Evolutionary conservation across 2,329 filamentous ascomycete genomes (phyloP), one percentile per base, ranked within the genome.

Genomic region (Nemania diffusa): DNA sequence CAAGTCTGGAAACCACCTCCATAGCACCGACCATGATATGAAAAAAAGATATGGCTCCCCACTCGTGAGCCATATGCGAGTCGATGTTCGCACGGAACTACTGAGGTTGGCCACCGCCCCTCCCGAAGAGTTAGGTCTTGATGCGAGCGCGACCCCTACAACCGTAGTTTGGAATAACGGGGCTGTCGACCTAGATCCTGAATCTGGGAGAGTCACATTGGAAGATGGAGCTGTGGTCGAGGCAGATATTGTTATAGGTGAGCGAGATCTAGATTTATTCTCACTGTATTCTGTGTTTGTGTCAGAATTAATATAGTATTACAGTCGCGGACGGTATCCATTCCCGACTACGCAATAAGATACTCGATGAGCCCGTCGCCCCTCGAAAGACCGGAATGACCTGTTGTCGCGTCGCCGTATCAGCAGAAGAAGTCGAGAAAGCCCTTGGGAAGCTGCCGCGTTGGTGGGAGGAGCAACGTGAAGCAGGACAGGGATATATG

Each of bases 261-360:
- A 66, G 66, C 5, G 2, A 5, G 9, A 46, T 13, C 11, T n/a
- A 6, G 0, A 22, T 20, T 5, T 27, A n/a, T 24, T n/a, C 17
- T 13, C 34, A 3, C 11, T 17, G 5, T 34, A 32, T 15, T 24
- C 8, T 32, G n/a, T 22, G 22, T 6, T 51, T 8, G 6, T n/a
- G 27, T 9, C 5, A 6, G 7, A 6, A 24, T 26, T 63, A 29
- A 61, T 37, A 3, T 11, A 17, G 27, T 13, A 17, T 11, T n/a
- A 53, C 51, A 74, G 72, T 69, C 22, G 70, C 72, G 13, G 73
- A 75, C 48, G 73, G 73, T 26, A 72, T 75, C 17, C 72, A 75
- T 68, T 75, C 72, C 26, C 70, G 64, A n/a, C 37, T 74, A 13
- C 62, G 73, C 22, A 66, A 69, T 4, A 60, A 60, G 22, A 69